These are phyloP conservation scores for Globisporangium recalcitrans DNA, from an alignment of 352 stramenopile genomes.

Conservation along the genomic window DNA sequence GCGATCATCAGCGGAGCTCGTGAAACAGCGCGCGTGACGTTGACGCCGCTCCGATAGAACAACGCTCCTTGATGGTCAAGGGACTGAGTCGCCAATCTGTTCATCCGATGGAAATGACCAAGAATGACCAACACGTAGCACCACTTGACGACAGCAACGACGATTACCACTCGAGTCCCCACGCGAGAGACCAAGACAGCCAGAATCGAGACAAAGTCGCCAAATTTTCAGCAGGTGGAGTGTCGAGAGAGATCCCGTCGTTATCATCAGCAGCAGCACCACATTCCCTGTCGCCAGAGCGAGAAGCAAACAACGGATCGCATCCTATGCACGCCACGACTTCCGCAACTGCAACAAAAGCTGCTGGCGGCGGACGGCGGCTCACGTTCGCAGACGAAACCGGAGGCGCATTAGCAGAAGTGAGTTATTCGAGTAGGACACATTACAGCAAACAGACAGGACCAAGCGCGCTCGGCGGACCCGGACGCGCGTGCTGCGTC, in stretches of 20 bases:
- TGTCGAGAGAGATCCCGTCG: not conserved
- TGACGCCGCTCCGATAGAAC: not conserved
- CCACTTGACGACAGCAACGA: constrained; percentile 17
- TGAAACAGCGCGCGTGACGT: not conserved
- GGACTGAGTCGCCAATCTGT: constrained; percentile 62
- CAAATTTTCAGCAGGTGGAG: not conserved
- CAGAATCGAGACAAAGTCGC: constrained; percentile 11
- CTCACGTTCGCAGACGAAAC: constrained; percentile 69
- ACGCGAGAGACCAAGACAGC: not conserved
- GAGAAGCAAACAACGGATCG: not conserved
- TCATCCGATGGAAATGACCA: constrained; percentile 49
- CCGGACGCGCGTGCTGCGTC: constrained; percentile 32
- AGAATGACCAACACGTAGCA: constrained; percentile 12
- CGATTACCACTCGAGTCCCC: not conserved
- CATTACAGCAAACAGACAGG: constrained; percentile 77
- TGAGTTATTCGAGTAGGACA: constrained; percentile 67
- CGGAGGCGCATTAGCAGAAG: constrained; percentile 47
- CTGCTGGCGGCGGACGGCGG: constrained; percentile 17
- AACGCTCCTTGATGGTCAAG: constrained; percentile 34
- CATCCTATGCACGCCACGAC: not conserved
- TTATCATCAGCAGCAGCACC: not conserved
- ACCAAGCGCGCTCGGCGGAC: constrained; percentile 24
- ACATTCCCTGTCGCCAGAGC: not conserved
- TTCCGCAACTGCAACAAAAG: constrained; percentile 19
- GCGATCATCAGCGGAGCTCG: not conserved